phyloP scores from a whole-genome alignment of 768 basidiomycete species.

The Floccularia luteovirens region DNA sequence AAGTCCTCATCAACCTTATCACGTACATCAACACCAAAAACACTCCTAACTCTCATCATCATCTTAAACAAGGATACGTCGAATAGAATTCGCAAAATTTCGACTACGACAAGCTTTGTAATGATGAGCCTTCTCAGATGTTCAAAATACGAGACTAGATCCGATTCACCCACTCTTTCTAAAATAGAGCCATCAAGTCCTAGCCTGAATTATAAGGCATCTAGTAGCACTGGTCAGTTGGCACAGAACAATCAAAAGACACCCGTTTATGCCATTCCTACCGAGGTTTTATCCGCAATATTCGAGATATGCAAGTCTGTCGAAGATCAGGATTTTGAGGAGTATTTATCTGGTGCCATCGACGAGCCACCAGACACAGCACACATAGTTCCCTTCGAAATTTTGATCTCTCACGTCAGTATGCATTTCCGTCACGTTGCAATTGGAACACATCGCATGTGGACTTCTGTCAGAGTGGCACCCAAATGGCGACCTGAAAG shows the following conservation, averaged over 20 bases:
- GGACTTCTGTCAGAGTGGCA: constrained; percentile 26
- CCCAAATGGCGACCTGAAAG: constrained; percentile 11
- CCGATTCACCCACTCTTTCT: too few species aligned
- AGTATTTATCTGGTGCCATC: constrained; percentile 4
- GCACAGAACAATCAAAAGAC: constrained; percentile 4
- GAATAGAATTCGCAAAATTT: too few species aligned
- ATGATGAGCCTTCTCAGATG: too few species aligned
- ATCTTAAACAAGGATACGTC: too few species aligned
- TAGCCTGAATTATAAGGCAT: too few species aligned
- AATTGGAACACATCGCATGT: constrained; percentile 27
- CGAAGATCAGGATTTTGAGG: constrained; percentile 12
- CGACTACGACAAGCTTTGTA: too few species aligned
- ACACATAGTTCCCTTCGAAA: constrained; percentile 21
- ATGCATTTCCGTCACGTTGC: constrained; percentile 29
- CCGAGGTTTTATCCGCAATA: constrained; percentile 23
- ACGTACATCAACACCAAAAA: too few species aligned
- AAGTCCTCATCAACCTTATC: too few species aligned
- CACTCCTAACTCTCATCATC: too few species aligned
- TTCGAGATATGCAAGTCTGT: constrained; percentile 20
- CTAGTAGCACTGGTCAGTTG: too few species aligned
- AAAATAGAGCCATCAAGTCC: too few species aligned
- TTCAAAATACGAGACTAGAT: too few species aligned
- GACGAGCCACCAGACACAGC: constrained; percentile 4
- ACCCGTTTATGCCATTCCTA: constrained; percentile 17
- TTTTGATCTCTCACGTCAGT: constrained; percentile 30